Conservation (phyloP, 1,284 basidiomycete genomes). For the Phlebopus sp. region DNA sequence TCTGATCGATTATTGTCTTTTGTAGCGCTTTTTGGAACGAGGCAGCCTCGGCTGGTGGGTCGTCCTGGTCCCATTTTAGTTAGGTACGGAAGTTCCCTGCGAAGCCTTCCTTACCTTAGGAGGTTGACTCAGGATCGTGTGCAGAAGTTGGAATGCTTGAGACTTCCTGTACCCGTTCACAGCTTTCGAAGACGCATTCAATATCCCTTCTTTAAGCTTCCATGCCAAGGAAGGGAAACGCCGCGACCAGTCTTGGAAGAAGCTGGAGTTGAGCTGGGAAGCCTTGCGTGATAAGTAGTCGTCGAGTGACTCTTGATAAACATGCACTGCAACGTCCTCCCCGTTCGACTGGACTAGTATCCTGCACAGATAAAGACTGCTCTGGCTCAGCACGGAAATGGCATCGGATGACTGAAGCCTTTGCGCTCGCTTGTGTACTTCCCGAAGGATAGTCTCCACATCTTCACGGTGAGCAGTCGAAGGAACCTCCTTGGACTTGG, state of each 20-base stretch:
- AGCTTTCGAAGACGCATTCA: slow-evolving; percentile 53
- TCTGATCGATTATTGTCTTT: slow-evolving; percentile 47
- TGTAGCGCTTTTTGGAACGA: slow-evolving; percentile 50
- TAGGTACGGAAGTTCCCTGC: not conserved
- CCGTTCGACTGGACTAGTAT: slow-evolving; percentile 47
- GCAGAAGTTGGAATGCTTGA: slow-evolving; percentile 75
- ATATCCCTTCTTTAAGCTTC: slow-evolving; percentile 58
- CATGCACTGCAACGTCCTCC: slow-evolving; percentile 44
- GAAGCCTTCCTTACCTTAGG: slow-evolving; percentile 15
- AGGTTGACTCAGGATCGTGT: slow-evolving; percentile 62
- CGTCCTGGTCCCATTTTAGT: slow-evolving; percentile 18
- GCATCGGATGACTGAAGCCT: slow-evolving; percentile 67
- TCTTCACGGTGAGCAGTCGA: slow-evolving; percentile 28
- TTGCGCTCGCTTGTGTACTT: slow-evolving; percentile 74
- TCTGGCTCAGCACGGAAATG: slow-evolving; percentile 60
- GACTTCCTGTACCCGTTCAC: slow-evolving; percentile 74
- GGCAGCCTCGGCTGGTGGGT: slow-evolving; percentile 37
- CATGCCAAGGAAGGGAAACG: slow-evolving; percentile 71
- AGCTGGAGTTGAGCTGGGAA: slow-evolving; percentile 69
- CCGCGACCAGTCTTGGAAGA: slow-evolving; percentile 79
- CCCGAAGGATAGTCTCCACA: slow-evolving; percentile 53
- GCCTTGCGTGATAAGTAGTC: slow-evolving; percentile 84
- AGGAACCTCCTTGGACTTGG: slow-evolving; percentile 72
- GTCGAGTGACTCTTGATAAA: slow-evolving; percentile 68
- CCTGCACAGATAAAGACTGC: slow-evolving; percentile 73